Percentiles rank a stretch among this genome's conserved stretches.
Conservation (phyloP, 2,329 filamentous ascomycete genomes). For the Magnaporthiopsis rhizophila region DNA sequence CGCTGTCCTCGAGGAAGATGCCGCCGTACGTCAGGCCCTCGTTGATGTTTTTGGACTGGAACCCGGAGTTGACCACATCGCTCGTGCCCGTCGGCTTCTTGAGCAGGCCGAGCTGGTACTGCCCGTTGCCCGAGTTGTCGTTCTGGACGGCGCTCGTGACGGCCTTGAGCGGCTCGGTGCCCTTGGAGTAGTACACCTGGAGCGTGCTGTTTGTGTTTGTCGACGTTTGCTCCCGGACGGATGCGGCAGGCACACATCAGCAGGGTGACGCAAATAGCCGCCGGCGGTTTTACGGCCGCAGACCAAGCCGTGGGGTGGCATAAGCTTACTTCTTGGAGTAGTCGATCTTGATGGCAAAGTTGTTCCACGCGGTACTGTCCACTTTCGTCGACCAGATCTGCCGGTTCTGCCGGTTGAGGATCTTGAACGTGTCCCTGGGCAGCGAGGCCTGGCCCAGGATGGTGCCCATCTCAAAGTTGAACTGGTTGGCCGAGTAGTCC, state of each 20-base stretch:
- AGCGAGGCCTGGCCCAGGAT: constrained; percentile 26
- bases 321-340: constrained; percentile 40
- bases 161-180: constrained; percentile 34
- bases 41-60: constrained; percentile 35
- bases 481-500: constrained; percentile 28
- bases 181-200: constrained; percentile 47
- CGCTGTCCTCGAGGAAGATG: constrained; percentile 41
- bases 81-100: constrained; percentile 47
- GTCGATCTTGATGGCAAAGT: constrained; percentile 50
- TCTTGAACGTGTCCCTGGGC: constrained; percentile 32
- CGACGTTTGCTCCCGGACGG: neutral
- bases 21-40: constrained; percentile 44
- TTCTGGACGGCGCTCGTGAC: constrained; percentile 38
- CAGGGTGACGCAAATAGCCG: too few species aligned
- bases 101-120: constrained; percentile 49
- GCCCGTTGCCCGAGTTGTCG: constrained; percentile 44
- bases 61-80: constrained; percentile 42
- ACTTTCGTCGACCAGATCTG: constrained; percentile 33
- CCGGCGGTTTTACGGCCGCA: too few species aligned
- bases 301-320: too few species aligned
- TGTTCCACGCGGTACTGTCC: constrained; percentile 45
- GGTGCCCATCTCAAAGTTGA: constrained; percentile 28
- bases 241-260: neutral
- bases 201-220: constrained; percentile 33
- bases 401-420: constrained; percentile 29